Conservation (phyloP, 192 early-diverging fungal species). For the Coemansia sp. region DNA sequence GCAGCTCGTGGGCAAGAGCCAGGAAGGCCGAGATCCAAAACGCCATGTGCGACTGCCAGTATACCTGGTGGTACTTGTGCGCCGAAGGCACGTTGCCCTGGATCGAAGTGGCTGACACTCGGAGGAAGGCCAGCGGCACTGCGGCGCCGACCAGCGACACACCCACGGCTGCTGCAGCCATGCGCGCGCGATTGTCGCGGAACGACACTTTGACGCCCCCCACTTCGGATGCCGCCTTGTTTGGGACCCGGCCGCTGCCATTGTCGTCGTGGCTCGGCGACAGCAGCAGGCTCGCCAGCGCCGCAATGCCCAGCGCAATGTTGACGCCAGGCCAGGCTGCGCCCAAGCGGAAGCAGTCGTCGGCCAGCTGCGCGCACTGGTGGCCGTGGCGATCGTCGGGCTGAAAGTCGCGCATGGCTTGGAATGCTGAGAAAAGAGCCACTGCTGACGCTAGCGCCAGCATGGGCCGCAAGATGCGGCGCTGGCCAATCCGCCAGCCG, state of each 20-base stretch:
- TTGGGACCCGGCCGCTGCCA: background rate
- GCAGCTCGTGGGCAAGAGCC: background rate
- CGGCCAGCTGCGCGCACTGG: background rate
- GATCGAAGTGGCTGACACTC: background rate
- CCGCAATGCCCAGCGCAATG: background rate
- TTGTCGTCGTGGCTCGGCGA: background rate
- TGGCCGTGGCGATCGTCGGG: background rate
- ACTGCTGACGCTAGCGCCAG: background rate
- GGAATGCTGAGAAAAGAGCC: background rate
- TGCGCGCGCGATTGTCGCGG: slow-evolving; percentile 29
- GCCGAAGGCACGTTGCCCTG: background rate
- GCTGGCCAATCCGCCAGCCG: background rate
- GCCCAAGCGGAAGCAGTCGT: slow-evolving; percentile 18
- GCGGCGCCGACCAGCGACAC: slow-evolving; percentile 14
- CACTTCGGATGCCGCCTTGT: background rate
- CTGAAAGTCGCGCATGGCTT: background rate
- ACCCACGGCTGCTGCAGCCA: slow-evolving; percentile 6
- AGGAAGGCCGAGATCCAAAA: background rate
- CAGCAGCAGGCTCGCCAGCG: background rate
- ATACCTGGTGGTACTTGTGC: background rate
- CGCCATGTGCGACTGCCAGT: background rate
- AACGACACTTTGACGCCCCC: background rate
- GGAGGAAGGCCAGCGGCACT: background rate
- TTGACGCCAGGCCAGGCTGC: slow-evolving; percentile 7
- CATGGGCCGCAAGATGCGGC: background rate